Conservation (phyloP, 352 stramenopile species). For the Detonula confervacea region DNA sequence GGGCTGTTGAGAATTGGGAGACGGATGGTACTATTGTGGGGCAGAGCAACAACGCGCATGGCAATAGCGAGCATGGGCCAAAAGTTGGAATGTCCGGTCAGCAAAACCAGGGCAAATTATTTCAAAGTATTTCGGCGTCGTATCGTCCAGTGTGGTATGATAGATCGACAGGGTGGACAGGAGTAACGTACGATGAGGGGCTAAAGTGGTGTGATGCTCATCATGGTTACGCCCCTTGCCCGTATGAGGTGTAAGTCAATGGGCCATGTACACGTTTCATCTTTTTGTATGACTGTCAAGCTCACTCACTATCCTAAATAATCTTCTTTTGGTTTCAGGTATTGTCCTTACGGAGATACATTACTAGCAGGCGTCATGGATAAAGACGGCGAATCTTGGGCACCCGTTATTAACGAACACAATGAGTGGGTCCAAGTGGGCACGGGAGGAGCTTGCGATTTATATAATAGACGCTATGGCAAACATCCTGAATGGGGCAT, state of each 20-base stretch:
- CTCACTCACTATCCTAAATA: too few species aligned
- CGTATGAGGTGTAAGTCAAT: constrained; percentile 50
- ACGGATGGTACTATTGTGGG: background rate
- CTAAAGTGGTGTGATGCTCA: constrained; percentile 33
- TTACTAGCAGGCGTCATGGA: constrained; percentile 25
- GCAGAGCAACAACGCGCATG: background rate
- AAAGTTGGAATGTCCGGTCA: background rate
- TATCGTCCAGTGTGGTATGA: constrained; percentile 48
- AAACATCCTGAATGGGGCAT: constrained; percentile 20
- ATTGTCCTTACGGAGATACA: constrained; percentile 35
- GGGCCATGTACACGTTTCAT: too few species aligned
- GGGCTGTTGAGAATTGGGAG: constrained; percentile 1
- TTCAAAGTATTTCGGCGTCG: constrained; percentile 15
- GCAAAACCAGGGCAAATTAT: constrained; percentile 23
- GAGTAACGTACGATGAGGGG: constrained; percentile 41
- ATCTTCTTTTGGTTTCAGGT: too few species aligned
- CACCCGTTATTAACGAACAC: constrained; percentile 20
- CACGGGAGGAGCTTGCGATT: constrained; percentile 15
- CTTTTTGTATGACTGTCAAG: too few species aligned
- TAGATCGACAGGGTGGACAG: constrained; percentile 36
- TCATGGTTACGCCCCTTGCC: constrained; percentile 39
- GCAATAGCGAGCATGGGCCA: background rate
- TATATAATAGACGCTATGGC: constrained; percentile 18
- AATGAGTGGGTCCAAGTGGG: constrained; percentile 49
- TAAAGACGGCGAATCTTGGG: constrained; percentile 36